Base-by-base conservation (phyloP, 768 basidiomycete species). In the Tubosaeta sp. region DNA sequence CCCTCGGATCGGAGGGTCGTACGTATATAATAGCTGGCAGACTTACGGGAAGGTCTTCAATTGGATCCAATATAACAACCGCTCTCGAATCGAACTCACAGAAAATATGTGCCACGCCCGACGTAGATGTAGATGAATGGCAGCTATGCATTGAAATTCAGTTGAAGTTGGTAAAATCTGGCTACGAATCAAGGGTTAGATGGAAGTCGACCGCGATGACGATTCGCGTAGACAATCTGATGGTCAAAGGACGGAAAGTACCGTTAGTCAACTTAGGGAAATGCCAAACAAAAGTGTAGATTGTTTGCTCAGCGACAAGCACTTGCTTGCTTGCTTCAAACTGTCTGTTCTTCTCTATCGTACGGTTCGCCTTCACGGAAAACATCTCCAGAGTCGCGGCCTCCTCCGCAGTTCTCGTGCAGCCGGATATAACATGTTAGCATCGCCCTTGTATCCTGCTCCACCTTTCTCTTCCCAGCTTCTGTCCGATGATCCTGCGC, bases 361-460 rank as follows among this genome's bases (percentile, higher is more conserved):
- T 22, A 16, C 44, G 34, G 31, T 52, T 40, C 32, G 48, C 54
- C 52, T 32, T 32, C 18, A 36, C 27, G 50, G 58, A 48, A 44
- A 27, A 36, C 46, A 36, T 35, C 21, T 40, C 40, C 24, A 39
- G 52, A 47, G 35, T 43, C 40, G 30, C 40, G 46, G 25, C 41
- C 31, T 11, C 44, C 45, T 46, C 48, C 42, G 35, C 39, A 46
- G 21, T 27, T 49, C 31, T 47, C 46, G 46, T 30, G 38, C 19
- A 49, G 52, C 53, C 19, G 46, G 58, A 60, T 25, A 51, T 74
- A 69, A 38, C 65, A 88, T 89, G 86, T 76, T 89, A 31, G 86
- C 83, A 49, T 77, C 80, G 19, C 84, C 85, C 13, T 74, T 84
- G 56, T 71, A 80, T 57, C 82, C 79, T 48, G 58, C 76, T 6